phyloP scores from a whole-genome alignment of 768 basidiomycete species.

The Mycena olivaceomarginata region DNA sequence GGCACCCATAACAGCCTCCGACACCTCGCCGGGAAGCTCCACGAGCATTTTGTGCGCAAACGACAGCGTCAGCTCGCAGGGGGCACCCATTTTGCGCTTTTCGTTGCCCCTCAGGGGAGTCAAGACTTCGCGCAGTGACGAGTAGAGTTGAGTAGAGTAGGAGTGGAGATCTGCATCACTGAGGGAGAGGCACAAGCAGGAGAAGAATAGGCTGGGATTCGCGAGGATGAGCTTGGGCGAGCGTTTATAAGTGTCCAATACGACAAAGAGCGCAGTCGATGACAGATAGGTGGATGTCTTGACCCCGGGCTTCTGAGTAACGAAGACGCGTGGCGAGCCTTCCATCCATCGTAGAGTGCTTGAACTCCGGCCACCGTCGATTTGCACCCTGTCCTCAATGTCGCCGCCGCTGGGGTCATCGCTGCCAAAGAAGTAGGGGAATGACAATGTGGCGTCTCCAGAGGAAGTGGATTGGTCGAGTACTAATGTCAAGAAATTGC shows the following conservation, averaged over 20 bases:
- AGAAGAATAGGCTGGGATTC: constrained; percentile 42
- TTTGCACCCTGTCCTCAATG: constrained; percentile 43
- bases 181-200: constrained; percentile 41
- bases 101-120: constrained; percentile 18
- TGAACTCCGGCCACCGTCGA: constrained; percentile 40
- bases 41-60: constrained; percentile 43
- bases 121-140: constrained; percentile 30
- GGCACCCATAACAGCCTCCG: constrained; percentile 40
- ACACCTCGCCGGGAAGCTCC: constrained; percentile 39
- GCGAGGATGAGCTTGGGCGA: constrained; percentile 40
- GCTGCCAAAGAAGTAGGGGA: constrained; percentile 41
- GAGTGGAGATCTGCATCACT: constrained; percentile 36
- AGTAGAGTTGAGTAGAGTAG: constrained; percentile 24
- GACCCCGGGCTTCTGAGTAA: constrained; percentile 23
- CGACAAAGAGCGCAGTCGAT: constrained; percentile 36
- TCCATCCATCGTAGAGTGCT: constrained; percentile 40
- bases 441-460: constrained; percentile 23
- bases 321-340: constrained; percentile 30
- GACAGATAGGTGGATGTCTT: constrained; percentile 31
- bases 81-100: constrained; percentile 39
- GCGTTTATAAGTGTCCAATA: constrained; percentile 29
- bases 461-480: constrained; percentile 20
- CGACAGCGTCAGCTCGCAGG: constrained; percentile 42
- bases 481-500: constrained; percentile 33
- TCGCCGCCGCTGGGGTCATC: constrained; percentile 44